These are phyloP conservation scores for Lodderomyces metapsilosis DNA, from an alignment of 1,139 yeast genomes.

Conservation along the genomic window DNA sequence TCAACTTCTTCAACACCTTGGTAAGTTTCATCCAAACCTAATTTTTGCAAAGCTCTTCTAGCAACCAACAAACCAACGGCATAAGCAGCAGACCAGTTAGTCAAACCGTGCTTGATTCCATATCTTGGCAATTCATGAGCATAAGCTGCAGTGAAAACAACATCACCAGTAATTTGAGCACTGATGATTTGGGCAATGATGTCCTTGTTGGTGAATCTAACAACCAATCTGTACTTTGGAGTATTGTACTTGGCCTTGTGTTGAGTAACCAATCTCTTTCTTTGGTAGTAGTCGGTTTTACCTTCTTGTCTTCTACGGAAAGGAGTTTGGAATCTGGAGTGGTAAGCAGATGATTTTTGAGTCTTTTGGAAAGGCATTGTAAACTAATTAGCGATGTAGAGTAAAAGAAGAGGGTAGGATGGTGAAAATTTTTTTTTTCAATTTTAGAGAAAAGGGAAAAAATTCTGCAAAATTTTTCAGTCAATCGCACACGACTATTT, in stretches of 20 bases:
- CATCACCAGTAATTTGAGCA: conserved; percentile 95
- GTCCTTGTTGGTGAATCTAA: conserved; percentile 99
- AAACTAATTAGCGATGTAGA: too few species aligned
- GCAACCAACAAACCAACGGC: conserved; percentile 98
- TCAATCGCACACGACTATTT: too few species aligned
- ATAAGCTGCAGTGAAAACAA: conserved; percentile 97
- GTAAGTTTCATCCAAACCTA: conserved; percentile 98
- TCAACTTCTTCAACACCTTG: conserved; percentile 98
- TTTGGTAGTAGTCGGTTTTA: conserved; percentile 99
- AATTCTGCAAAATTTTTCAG: too few species aligned
- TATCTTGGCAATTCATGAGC: conserved; percentile 97
- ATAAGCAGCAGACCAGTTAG: conserved; percentile 99
- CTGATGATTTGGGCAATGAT: conserved; percentile 97
- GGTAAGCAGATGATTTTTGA: conserved; percentile 88
- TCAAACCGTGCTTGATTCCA: conserved; percentile 98
- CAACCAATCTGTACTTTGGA: conserved; percentile 99
- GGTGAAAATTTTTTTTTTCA: neutral
- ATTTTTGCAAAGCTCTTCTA: conserved; percentile 98
- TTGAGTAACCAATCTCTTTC: conserved; percentile 99
- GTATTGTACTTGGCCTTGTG: conserved; percentile 99
- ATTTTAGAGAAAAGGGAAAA: too few species aligned
- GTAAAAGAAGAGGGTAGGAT: neutral
- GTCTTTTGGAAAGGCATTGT: conserved; percentile 78
- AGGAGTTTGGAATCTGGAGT: conserved; percentile 99
- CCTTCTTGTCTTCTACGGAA: conserved; percentile 99